Conservation (phyloP, 169 alveolate genomes). For the Plasmodium fragile region DNA sequence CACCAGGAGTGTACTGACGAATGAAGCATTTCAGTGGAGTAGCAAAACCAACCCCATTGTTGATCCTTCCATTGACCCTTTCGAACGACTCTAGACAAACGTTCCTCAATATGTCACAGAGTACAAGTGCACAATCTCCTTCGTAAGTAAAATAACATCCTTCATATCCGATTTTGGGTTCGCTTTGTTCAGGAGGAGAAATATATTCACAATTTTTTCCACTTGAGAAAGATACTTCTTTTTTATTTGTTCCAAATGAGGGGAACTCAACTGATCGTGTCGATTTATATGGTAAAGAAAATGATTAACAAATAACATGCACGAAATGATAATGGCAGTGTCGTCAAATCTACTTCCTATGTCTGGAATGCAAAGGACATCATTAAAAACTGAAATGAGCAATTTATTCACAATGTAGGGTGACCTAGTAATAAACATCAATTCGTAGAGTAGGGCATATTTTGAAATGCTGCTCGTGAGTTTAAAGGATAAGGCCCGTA, state of each 20-base stretch:
- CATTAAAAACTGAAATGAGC: slow-evolving; percentile 69
- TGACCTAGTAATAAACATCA: slow-evolving; percentile 68
- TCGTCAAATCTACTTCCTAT: slow-evolving; percentile 27
- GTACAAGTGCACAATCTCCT: slow-evolving; percentile 29
- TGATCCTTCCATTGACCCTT: neutral
- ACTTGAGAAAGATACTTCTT: slow-evolving; percentile 31
- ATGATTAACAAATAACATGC: slow-evolving; percentile 67
- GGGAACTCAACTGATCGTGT: neutral
- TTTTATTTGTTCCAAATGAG: neutral
- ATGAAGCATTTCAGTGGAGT: neutral
- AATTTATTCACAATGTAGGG: slow-evolving; percentile 66
- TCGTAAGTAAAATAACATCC: slow-evolving; percentile 40
- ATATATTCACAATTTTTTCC: slow-evolving; percentile 56
- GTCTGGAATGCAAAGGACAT: slow-evolving; percentile 54
- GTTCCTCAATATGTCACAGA: slow-evolving; percentile 12
- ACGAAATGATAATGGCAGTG: slow-evolving; percentile 43
- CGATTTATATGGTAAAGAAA: slow-evolving; percentile 55
- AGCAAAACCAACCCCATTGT: neutral
- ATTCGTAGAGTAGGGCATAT: slow-evolving; percentile 49
- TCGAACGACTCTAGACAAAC: neutral
- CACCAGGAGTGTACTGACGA: neutral
- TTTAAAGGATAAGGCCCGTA: slow-evolving; percentile 35
- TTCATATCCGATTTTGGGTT: slow-evolving; percentile 10
- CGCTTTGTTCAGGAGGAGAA: slow-evolving; percentile 17
- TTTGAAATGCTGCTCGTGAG: slow-evolving; percentile 32